phyloP scores from a whole-genome alignment of 805 yeast genomes.

The Ogataea angusta region DNA sequence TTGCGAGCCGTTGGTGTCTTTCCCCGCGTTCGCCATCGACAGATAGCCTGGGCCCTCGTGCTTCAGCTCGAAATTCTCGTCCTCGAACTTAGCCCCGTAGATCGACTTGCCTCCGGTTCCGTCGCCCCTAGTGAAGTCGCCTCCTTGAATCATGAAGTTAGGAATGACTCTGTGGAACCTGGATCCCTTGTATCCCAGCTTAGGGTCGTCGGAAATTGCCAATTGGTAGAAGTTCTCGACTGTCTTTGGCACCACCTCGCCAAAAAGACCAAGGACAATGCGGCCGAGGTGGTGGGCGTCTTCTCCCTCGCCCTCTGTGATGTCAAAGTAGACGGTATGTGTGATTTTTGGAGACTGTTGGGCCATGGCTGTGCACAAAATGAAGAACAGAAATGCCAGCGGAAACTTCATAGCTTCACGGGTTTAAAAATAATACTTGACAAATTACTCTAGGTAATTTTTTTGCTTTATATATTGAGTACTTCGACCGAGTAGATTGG shows the following conservation, averaged over 20 bases:
- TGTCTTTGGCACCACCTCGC: conserved; percentile 82
- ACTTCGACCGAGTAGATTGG: conserved; percentile 56
- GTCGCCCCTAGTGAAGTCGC: conserved; percentile 67
- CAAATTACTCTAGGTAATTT: background rate
- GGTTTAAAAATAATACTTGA: background rate
- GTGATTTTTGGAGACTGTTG: conserved; percentile 57
- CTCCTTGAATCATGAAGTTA: conserved; percentile 76
- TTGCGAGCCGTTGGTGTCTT: conserved; percentile 86
- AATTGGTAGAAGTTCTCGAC: conserved; percentile 84
- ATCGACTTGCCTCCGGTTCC: conserved; percentile 77
- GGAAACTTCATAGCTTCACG: conserved; percentile 24
- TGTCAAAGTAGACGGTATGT: conserved; percentile 80
- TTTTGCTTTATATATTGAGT: conserved; percentile 33
- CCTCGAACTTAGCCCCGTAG: conserved; percentile 63
- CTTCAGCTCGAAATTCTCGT: conserved; percentile 65
- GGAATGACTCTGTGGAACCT: conserved; percentile 73
- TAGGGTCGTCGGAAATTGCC: conserved; percentile 70
- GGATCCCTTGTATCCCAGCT: conserved; percentile 58
- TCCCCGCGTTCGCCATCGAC: conserved; percentile 82
- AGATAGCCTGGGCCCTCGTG: conserved; percentile 67
- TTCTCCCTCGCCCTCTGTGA: conserved; percentile 74
- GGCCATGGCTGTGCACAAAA: conserved; percentile 15
- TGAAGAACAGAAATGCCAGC: conserved; percentile 19
- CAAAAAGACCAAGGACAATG: conserved; percentile 82
- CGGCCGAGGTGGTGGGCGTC: conserved; percentile 70